These are phyloP conservation scores for Fomitiporia mediterranea DNA, from an alignment of 1,284 basidiomycete genomes.

Conservation along the genomic window DNA sequence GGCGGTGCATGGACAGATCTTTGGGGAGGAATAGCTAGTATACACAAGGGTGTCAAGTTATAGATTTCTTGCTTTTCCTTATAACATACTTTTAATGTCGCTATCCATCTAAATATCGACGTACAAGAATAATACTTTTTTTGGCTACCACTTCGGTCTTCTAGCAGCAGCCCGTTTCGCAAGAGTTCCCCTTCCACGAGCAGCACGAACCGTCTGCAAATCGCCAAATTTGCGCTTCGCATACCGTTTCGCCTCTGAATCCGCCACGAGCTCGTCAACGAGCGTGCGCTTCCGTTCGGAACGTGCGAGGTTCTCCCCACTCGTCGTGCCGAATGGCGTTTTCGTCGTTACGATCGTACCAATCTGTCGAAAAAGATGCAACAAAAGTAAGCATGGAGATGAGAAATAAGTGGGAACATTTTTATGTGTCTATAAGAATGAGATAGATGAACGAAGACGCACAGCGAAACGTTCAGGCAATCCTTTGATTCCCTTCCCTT, in stretches of 20 bases:
- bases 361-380: slow-evolving; percentile 47
- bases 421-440: no score
- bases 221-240: slow-evolving; percentile 94
- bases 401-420: slow-evolving; percentile 4
- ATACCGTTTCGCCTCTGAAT: slow-evolving; percentile 81
- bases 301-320: slow-evolving; percentile 64
- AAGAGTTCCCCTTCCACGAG: slow-evolving; percentile 71
- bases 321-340: slow-evolving; percentile 73
- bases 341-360: slow-evolving; percentile 80
- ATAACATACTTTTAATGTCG: neutral
- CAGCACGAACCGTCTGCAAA: slow-evolving; percentile 67
- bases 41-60: slow-evolving; percentile 83
- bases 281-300: slow-evolving; percentile 73
- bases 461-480: slow-evolving; percentile 90
- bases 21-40: slow-evolving; percentile 82
- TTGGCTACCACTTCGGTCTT: slow-evolving; percentile 59
- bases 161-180: slow-evolving; percentile 60
- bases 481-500: slow-evolving; percentile 81
- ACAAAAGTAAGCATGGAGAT: neutral
- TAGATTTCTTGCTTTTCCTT: slow-evolving; percentile 28
- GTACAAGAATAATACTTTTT: no score
- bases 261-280: slow-evolving; percentile 86
- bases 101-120: neutral
- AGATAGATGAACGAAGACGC: no score
- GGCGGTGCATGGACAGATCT: slow-evolving; percentile 87